Percentiles rank a stretch among this genome's conserved stretches.
phyloP scores from a whole-genome alignment of 257 asterid genomes.

The Striga asiatica region DNA sequence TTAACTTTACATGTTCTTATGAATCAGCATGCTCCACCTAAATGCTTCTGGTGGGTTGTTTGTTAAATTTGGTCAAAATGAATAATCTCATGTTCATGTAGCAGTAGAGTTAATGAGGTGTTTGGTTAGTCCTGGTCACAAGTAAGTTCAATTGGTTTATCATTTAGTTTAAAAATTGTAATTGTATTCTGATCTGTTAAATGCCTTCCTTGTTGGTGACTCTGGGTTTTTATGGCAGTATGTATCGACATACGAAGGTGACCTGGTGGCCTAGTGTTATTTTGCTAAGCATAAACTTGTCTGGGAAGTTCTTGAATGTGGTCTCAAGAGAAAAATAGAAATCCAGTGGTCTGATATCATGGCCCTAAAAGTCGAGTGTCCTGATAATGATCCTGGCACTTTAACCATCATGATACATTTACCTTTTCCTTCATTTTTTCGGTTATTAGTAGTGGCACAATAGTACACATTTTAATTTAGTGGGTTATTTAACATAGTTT shows the following conservation, averaged over 20 bases:
- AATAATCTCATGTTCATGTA: neutral
- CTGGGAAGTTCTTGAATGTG: constrained; percentile 85
- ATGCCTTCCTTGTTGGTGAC: too few relatives aligned
- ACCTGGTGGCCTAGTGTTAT: constrained; percentile 88
- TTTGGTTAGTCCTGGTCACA: neutral
- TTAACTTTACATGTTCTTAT: neutral
- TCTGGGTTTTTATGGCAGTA: constrained; percentile 69
- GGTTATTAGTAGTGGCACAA: too few relatives aligned
- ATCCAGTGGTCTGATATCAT: constrained; percentile 78
- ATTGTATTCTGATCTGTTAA: constrained; percentile 1
- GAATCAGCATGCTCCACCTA: too few relatives aligned
- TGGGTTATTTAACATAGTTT: neutral
- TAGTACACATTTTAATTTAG: too few relatives aligned
- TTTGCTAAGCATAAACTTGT: constrained; percentile 86
- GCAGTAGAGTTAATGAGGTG: neutral
- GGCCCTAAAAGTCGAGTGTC: constrained; percentile 56
- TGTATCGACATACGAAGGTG: constrained; percentile 64
- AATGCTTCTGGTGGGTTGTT: neutral
- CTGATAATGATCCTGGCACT: constrained; percentile 47
- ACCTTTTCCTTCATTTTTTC: too few relatives aligned
- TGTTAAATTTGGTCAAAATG: neutral
- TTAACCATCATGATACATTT: constrained; percentile 56
- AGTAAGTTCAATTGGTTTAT: neutral
- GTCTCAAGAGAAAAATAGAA: constrained; percentile 81
- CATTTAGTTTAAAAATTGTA: neutral